These are phyloP conservation scores for Pycnococcus provasolii DNA, from an alignment of 139 green algal species.

Conservation along the genomic window DNA sequence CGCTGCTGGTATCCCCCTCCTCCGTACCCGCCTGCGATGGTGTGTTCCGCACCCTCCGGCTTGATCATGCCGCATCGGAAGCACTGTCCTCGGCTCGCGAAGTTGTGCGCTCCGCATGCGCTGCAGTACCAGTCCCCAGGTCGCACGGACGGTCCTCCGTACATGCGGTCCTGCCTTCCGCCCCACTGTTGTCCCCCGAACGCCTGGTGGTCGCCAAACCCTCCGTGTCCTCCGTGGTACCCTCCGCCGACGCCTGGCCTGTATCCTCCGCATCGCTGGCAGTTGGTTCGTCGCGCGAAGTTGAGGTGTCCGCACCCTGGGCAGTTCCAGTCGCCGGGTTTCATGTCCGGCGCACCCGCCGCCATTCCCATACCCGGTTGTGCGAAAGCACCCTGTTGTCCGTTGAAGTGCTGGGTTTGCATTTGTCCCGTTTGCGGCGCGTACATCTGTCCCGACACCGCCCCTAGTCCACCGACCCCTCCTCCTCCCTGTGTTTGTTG, in stretches of 20 bases:
- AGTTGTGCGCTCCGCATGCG: conserved; percentile 17
- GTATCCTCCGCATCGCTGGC: conserved; percentile 1
- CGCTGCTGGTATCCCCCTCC: too few species aligned
- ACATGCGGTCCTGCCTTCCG: not conserved
- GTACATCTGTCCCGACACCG: too few species aligned
- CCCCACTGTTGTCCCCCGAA: not conserved
- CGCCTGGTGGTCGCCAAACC: not conserved
- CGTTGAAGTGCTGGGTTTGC: too few species aligned
- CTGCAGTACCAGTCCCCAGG: conserved; percentile 21
- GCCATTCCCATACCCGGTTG: too few species aligned
- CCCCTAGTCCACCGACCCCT: too few species aligned
- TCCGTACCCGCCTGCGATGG: too few species aligned
- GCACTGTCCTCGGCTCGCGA: conserved; percentile 12
- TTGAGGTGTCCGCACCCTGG: conserved; percentile 7
- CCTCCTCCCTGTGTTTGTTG: too few species aligned
- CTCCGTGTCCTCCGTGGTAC: not conserved
- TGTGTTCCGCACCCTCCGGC: not conserved
- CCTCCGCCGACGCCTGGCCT: conserved; percentile 3
- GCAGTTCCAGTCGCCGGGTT: conserved; percentile 8
- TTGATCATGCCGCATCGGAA: conserved; percentile 4
- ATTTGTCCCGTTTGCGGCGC: too few species aligned
- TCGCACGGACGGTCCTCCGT: not conserved
- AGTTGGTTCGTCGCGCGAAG: conserved; percentile 9
- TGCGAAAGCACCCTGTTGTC: too few species aligned
- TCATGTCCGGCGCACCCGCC: not conserved